Evolutionary conservation across 129 eudicot genomes (phyloP), one percentile per base, ranked within the genome.

Genomic region (Gnaphalium uliginosum): DNA sequence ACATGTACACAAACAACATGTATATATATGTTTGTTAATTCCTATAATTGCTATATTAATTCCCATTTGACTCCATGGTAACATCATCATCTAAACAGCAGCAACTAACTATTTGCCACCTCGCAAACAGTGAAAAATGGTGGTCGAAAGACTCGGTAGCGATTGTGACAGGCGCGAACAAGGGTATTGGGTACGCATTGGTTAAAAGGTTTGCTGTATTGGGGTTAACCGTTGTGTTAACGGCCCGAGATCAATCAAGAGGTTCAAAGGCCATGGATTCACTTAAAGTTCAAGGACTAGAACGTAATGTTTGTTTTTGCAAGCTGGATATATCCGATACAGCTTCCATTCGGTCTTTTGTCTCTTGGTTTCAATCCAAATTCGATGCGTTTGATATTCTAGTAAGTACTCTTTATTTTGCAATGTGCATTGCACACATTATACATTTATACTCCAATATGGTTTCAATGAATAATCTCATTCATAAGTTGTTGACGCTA

Each of bases 81-180:
- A 39, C 79, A 72, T 57, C 78, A 33, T 25, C 56, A 11, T 72
- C 68, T 22, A 58, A 30, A 23, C 62, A 56, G 18, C 68, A 66
- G 25, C 68, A 46, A 26, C 63, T 73, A 27, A 17, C 68, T 27
- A 17, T 6, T 30, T 19, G 39, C 53, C 15, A 39, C 74, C 61
- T 67, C 1, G 24, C 67, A 66, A 56, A 60, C 73, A 3, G 21
- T 13, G 7, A 29, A 13, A 88, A 87, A 46, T 93, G 98, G 98
- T 93, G 98, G 98, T 86, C 92, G 5, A 82, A 86, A 82, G 91
- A 93, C 50, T 80, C 89, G 13, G 76, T 86, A 33, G 97, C 89
- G 13, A 79, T 93, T 58, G 97, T 93, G 43, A 93, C 98, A 0
- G 98, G 98, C 14, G 93, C 89, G 19, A 93, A 93, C 79, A 90